phyloP scores from a whole-genome alignment of 768 basidiomycete genomes.

The Strobilomyces dryophilus region DNA sequence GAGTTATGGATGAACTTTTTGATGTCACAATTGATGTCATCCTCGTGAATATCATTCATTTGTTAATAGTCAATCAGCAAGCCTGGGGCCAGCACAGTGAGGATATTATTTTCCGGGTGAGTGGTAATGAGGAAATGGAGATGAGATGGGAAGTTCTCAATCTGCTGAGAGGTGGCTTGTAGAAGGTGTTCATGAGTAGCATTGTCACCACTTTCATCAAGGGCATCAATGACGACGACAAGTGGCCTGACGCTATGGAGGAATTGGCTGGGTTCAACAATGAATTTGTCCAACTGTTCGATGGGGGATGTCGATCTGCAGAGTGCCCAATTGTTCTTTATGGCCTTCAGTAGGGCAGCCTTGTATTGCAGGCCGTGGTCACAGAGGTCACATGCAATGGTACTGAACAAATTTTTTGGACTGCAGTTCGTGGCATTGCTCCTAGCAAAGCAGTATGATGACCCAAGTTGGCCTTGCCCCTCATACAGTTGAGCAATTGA shows the following conservation, averaged over 20 bases:
- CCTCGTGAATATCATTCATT: no score
- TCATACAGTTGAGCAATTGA: neutral
- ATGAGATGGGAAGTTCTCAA: constrained; percentile 3
- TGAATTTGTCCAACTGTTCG: constrained; percentile 20
- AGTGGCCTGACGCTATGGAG: constrained; percentile 20
- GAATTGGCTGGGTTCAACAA: constrained; percentile 9
- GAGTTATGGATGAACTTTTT: neutral
- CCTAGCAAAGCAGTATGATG: neutral
- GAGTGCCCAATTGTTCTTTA: constrained; percentile 4
- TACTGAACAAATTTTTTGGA: neutral
- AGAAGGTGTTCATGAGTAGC: constrained; percentile 13
- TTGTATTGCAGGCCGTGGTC: no score
- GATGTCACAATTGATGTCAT: no score
- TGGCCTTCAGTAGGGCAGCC: constrained; percentile 1
- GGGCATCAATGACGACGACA: constrained; percentile 28
- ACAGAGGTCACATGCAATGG: no score
- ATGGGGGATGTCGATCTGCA: neutral
- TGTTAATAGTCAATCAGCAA: no score
- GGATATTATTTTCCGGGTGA: constrained; percentile 9
- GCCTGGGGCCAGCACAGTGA: no score
- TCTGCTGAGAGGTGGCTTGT: neutral
- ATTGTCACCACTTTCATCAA: constrained; percentile 18
- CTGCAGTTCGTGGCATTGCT: neutral
- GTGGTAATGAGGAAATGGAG: no score
- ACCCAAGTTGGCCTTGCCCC: neutral